Conservation (phyloP, 352 stramenopile species). For the Phytophthora sp. region DNA sequence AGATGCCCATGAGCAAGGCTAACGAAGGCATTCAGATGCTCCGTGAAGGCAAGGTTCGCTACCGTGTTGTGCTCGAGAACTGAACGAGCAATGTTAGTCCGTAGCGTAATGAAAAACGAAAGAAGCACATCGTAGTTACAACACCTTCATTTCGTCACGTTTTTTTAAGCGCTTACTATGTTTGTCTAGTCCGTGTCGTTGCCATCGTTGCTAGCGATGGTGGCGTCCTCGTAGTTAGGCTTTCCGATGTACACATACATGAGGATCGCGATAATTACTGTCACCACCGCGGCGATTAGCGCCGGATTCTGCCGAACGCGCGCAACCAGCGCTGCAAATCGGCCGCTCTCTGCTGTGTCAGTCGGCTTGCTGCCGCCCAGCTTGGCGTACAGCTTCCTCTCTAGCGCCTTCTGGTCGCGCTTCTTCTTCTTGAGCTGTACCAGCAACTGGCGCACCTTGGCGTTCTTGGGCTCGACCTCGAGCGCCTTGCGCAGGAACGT, state of each 20-base stretch:
- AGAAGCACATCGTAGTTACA: neutral
- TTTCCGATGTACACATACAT: constrained; percentile 71
- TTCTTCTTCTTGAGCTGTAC: constrained; percentile 76
- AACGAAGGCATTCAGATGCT: constrained; percentile 57
- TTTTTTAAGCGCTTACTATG: neutral
- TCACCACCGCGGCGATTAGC: constrained; percentile 49
- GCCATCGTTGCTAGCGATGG: neutral
- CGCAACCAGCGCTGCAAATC: constrained; percentile 17
- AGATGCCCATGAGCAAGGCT: constrained; percentile 50
- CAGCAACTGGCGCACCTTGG: constrained; percentile 68
- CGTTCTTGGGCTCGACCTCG: constrained; percentile 68
- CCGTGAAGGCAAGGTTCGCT: constrained; percentile 42
- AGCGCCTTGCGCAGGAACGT: constrained; percentile 68
- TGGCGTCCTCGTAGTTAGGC: constrained; percentile 47
- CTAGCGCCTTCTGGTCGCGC: constrained; percentile 53
- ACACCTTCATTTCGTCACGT: neutral
- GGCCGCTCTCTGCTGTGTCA: constrained; percentile 4
- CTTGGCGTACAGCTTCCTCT: constrained; percentile 78
- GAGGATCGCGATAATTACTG: constrained; percentile 58
- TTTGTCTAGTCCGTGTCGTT: constrained; percentile 8
- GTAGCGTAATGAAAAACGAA: neutral
- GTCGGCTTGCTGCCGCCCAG: constrained; percentile 38
- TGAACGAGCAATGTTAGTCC: constrained; percentile 1
- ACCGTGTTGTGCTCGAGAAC: constrained; percentile 60
- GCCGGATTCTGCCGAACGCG: constrained; percentile 44